Evolutionary conservation across 2,329 filamentous ascomycete genomes (phyloP).

Genomic region (Alternaria arborescens): DNA sequence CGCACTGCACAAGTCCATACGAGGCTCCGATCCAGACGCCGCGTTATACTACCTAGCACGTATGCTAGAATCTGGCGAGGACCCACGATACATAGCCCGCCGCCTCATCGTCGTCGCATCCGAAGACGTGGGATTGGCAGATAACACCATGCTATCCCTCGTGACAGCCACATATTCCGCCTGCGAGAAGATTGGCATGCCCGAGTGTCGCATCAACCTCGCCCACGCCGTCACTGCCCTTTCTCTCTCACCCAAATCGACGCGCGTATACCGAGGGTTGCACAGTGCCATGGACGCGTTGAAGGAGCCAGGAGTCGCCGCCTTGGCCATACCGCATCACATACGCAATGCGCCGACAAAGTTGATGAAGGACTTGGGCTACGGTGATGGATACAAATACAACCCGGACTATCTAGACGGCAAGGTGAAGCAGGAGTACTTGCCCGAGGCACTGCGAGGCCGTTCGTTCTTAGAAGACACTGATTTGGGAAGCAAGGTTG

Average conservation of each 20-base stretch:
- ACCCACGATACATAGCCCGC: conserved; percentile 89
- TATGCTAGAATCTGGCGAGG: conserved; percentile 95
- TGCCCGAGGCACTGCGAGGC: conserved; percentile 79
- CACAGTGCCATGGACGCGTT: conserved; percentile 82
- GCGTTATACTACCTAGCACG: conserved; percentile 92
- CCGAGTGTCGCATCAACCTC: conserved; percentile 90
- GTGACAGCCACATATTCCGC: conserved; percentile 88
- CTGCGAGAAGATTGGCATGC: conserved; percentile 92
- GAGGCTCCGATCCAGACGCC: conserved; percentile 85
- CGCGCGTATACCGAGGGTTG: conserved; percentile 81
- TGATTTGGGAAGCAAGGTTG: conserved; percentile 80
- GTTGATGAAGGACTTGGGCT: conserved; percentile 92
- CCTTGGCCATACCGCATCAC: conserved; percentile 84
- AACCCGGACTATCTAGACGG: conserved; percentile 90
- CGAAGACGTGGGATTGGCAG: conserved; percentile 91
- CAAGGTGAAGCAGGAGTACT: conserved; percentile 83
- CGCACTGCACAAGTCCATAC: conserved; percentile 94
- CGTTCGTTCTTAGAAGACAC: conserved; percentile 79
- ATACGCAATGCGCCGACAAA: conserved; percentile 90
- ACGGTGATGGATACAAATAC: conserved; percentile 93
- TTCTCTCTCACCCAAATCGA: conserved; percentile 83
- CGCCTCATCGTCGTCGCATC: conserved; percentile 94
- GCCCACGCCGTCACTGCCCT: conserved; percentile 87
- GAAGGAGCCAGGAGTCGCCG: conserved; percentile 82
- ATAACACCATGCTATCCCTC: conserved; percentile 82